Conservation (phyloP, 2,329 filamentous ascomycete species). For the Phaeosphaeriaceae sp. region DNA sequence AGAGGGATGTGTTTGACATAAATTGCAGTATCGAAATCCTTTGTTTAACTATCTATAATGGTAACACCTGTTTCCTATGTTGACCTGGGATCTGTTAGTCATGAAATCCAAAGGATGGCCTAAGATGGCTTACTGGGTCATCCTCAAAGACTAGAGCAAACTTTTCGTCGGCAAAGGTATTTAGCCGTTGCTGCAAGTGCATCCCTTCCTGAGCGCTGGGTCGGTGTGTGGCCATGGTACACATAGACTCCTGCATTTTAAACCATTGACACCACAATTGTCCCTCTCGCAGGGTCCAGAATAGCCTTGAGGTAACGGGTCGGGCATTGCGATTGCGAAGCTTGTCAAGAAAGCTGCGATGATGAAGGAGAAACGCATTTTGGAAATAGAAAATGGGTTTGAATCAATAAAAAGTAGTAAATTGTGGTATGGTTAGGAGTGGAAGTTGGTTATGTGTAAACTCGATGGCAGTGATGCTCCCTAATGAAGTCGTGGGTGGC, state of each 20-base stretch:
- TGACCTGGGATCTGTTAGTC: too few relatives aligned
- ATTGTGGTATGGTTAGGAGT: not conserved
- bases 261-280: slow-evolving; percentile 17
- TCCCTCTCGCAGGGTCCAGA: slow-evolving; percentile 19
- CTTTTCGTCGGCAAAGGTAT: not conserved
- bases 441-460: not conserved
- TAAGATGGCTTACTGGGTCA: too few relatives aligned
- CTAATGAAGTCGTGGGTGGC: not conserved
- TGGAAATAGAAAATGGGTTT: not conserved
- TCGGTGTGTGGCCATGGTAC: slow-evolving; percentile 20
- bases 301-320: slow-evolving; percentile 30
- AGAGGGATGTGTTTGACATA: too few relatives aligned
- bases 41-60: too few relatives aligned
- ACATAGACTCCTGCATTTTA: slow-evolving; percentile 14
- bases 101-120: too few relatives aligned
- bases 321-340: slow-evolving; percentile 26
- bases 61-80: too few relatives aligned
- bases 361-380: slow-evolving; percentile 22
- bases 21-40: too few relatives aligned
- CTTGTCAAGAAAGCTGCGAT: slow-evolving; percentile 19
- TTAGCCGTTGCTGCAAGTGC: slow-evolving; percentile 22
- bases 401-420: too few relatives aligned
- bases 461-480: not conserved
- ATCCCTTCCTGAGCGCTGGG: slow-evolving; percentile 17
- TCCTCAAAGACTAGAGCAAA: not conserved